These are phyloP conservation scores for Psilocybe azurescens DNA, from an alignment of 768 basidiomycete species.

Conservation along the genomic window DNA sequence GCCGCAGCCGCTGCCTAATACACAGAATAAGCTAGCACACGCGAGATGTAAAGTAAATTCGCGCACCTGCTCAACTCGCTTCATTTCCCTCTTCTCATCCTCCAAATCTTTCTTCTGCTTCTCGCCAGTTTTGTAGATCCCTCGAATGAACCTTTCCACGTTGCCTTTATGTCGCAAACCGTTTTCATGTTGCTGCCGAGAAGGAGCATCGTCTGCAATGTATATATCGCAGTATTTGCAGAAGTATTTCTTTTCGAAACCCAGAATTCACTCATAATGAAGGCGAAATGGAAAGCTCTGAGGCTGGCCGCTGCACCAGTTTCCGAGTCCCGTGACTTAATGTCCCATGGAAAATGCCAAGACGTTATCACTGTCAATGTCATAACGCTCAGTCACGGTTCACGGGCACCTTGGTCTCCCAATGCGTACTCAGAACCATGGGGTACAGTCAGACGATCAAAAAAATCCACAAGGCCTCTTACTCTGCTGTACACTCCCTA, in stretches of 20 bases:
- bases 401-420: not conserved
- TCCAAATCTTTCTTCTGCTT: conserved; percentile 84
- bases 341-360: not conserved
- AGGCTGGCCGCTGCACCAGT: not conserved
- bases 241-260: conserved; percentile 91
- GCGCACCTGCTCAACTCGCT: conserved; percentile 77
- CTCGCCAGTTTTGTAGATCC: conserved; percentile 92
- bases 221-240: conserved; percentile 99
- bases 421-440: not conserved
- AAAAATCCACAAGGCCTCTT: not conserved
- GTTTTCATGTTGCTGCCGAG: conserved; percentile 89
- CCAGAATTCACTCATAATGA: conserved; percentile 88
- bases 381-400: not conserved
- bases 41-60: not conserved
- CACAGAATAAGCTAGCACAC: conserved; percentile 7
- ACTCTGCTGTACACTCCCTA: too few species aligned
- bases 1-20: conserved; percentile 79
- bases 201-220: conserved; percentile 95
- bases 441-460: not conserved
- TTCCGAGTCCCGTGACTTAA: not conserved
- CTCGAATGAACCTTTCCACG: conserved; percentile 88
- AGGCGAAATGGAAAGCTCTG: not conserved
- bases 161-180: conserved; percentile 95
- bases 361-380: not conserved
- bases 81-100: conserved; percentile 90